A percentile compares a stretch with the other conserved stretches of the same genome.
These are phyloP conservation scores for Vicia villosa DNA, from an alignment of 306 rosid species.

Conservation along the genomic window DNA sequence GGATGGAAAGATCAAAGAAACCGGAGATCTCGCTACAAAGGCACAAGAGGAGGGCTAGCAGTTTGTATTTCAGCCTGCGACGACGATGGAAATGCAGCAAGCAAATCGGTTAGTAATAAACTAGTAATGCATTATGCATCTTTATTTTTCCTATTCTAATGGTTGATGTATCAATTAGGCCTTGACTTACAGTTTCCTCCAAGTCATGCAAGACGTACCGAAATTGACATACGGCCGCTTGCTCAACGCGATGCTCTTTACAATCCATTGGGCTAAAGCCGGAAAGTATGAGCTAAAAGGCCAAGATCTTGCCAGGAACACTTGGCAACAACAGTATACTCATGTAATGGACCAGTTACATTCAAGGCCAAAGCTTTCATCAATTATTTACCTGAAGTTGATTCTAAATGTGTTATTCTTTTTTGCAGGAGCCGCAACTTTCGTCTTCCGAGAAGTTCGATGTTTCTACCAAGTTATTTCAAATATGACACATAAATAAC, in stretches of 20 bases:
- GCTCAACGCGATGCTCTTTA: constrained; percentile 47
- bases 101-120: constrained; percentile 48
- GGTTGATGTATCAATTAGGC: constrained; percentile 44
- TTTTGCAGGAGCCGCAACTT: constrained; percentile 59
- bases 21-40: constrained; percentile 42
- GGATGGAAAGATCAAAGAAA: constrained; percentile 47
- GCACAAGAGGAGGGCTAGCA: constrained; percentile 55
- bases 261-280: constrained; percentile 46
- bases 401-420: constrained; percentile 18
- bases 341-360: constrained; percentile 33
- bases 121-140: constrained; percentile 13
- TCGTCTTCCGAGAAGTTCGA: constrained; percentile 53
- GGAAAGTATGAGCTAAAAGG: constrained; percentile 37
- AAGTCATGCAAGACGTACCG: constrained; percentile 53
- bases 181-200: constrained; percentile 66
- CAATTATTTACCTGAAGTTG: background rate
- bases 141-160: constrained; percentile 1
- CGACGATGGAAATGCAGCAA: constrained; percentile 44
- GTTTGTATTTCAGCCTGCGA: constrained; percentile 53
- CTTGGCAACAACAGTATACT: constrained; percentile 34
- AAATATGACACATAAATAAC: constrained; percentile 25
- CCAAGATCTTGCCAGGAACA: constrained; percentile 2
- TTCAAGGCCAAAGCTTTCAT: background rate
- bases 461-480: constrained; percentile 40
- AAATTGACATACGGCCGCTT: constrained; percentile 54